These are phyloP conservation scores for Kodamaea suecica DNA, from an alignment of 1,139 yeast genomes.

Conservation along the genomic window DNA sequence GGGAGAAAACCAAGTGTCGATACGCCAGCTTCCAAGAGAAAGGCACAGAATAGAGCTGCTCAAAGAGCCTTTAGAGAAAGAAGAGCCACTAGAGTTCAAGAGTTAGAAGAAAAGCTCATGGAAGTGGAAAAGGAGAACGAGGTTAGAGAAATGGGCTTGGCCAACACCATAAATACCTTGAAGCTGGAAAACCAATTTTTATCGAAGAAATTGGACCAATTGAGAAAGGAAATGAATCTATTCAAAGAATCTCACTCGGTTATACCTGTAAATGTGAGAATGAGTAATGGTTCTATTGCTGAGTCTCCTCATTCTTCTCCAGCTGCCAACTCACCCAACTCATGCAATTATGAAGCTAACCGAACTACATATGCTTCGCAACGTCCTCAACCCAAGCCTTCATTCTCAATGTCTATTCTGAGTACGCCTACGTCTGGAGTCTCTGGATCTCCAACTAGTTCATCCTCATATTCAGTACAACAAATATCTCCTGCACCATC, in stretches of 20 bases:
- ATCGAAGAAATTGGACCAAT: constrained; percentile 35
- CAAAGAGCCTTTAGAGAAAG: constrained; percentile 89
- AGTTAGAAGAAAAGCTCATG: constrained; percentile 44
- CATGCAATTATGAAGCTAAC: neutral
- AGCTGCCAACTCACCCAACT: neutral
- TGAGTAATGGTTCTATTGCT: neutral
- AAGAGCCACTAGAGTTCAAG: constrained; percentile 62
- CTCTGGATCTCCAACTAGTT: constrained; percentile 8
- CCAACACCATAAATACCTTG: constrained; percentile 44
- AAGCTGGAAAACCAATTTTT: constrained; percentile 41
- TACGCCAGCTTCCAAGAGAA: constrained; percentile 72
- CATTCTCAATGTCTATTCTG: constrained; percentile 6
- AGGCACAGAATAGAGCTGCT: constrained; percentile 94
- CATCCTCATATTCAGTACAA: constrained; percentile 35
- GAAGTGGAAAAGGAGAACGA: constrained; percentile 67
- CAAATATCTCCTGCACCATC: constrained; percentile 58
- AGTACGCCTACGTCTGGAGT: constrained; percentile 11
- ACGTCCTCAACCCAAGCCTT: constrained; percentile 5
- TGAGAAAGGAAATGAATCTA: constrained; percentile 20
- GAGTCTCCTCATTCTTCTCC: constrained; percentile 3
- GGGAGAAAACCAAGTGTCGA: constrained; percentile 83
- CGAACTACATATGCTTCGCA: neutral
- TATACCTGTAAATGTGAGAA: neutral
- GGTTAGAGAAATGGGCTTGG: constrained; percentile 57
- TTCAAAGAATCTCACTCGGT: constrained; percentile 8